Evolutionary conservation across 2,329 filamentous ascomycete species (phyloP).

Genomic region (Xylariaceae sp.): DNA sequence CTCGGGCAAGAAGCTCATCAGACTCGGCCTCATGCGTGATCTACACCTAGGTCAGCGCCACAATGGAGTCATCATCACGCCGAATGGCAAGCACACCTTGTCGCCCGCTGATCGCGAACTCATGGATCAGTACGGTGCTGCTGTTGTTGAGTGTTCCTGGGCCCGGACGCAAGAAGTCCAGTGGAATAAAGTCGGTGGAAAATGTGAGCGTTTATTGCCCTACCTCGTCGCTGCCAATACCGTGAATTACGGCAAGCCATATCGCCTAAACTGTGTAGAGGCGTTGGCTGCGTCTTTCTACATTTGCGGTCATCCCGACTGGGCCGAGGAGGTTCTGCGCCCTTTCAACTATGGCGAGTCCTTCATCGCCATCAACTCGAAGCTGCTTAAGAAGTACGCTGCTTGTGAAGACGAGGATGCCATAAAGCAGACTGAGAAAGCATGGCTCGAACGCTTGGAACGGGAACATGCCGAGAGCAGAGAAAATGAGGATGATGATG

Average conservation of each 20-base stretch:
- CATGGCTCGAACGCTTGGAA: constrained; percentile 87
- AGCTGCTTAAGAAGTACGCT: constrained; percentile 76
- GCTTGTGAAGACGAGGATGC: constrained; percentile 75
- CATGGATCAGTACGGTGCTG: constrained; percentile 83
- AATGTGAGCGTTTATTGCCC: constrained; percentile 83
- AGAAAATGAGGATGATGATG: constrained; percentile 58
- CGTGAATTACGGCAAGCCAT: constrained; percentile 95
- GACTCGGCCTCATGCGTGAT: constrained; percentile 87
- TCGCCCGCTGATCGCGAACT: constrained; percentile 77
- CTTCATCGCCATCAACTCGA: constrained; percentile 86
- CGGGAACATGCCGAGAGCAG: constrained; percentile 80
- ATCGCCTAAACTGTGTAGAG: constrained; percentile 93
- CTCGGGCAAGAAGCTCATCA: constrained; percentile 91
- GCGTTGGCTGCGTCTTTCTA: constrained; percentile 87
- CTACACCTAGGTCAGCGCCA: constrained; percentile 88
- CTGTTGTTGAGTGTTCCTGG: constrained; percentile 97
- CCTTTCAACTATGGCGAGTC: constrained; percentile 84
- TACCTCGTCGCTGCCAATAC: constrained; percentile 96
- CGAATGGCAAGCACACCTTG: constrained; percentile 81
- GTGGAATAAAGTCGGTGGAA: constrained; percentile 85
- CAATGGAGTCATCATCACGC: constrained; percentile 86
- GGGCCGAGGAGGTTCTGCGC: constrained; percentile 77
- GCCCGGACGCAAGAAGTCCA: constrained; percentile 87
- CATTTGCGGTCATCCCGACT: constrained; percentile 87
- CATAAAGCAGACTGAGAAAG: constrained; percentile 77